Evolutionary conservation across 345 rosid genomes (phyloP), one percentile per base, ranked within the genome.

Genomic region (Combretum micranthum): DNA sequence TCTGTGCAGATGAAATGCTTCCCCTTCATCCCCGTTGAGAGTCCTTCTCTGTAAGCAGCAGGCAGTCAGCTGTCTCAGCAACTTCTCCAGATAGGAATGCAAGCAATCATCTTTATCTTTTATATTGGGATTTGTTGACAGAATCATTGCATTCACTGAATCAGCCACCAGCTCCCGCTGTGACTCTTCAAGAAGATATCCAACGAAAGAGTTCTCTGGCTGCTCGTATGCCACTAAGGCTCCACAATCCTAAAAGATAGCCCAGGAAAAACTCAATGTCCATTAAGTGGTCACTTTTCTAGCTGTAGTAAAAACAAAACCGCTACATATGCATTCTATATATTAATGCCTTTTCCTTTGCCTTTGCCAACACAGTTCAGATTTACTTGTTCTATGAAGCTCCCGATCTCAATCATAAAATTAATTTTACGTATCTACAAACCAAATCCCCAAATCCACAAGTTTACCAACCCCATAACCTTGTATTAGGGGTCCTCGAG

Each of bases 81-180:
- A 72, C 75, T 77, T 77, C 75, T 93, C 96, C 12, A 93, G 85
- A 66, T 68, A 69, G 3, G 96, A 83, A 54, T 74, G 80, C 68
- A 80, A 55, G 78, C 82, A 75, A 59, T 80, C 64, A 45, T 64
- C 73, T 52, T 53, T 50, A 70, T 75, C 76, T 58, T 80, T 82
- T 73, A 67, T 60, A 13, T 80, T 76, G n/a, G 92, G 92, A 64
- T 87, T 83, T 52, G 87, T 76, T 17, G 74, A 82, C 71, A 93
- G 66, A 53, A 93, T 75, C 79, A 84, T 82, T 10, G 88, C 87
- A 56, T 93, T 93, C 47, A 89, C 84, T 0, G 83, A 71, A 70
- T 93, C 99, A 0, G 97, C 97, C 53, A 93, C 96, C 50, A 87
- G 63, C 67, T 93, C 99, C n/a, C 86, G 79, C 55, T 75, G 99